Evolutionary conservation across 2,329 filamentous ascomycete species (phyloP).

Genomic region (Penicillium capsulatum): DNA sequence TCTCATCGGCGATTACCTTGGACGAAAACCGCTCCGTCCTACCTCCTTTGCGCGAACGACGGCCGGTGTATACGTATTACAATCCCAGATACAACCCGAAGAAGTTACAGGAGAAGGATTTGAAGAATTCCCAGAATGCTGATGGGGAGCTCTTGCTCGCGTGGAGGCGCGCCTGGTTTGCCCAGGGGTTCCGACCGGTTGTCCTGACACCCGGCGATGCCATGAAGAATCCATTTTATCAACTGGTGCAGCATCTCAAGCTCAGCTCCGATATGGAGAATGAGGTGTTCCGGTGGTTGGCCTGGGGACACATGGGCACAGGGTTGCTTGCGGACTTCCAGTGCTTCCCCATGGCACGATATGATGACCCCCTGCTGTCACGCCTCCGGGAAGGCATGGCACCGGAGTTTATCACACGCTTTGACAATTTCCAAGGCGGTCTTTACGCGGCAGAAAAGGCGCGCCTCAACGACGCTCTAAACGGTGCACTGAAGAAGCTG

Average conservation of each 20-base stretch:
- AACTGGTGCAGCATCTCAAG: slow-evolving; percentile 58
- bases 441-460: slow-evolving; percentile 68
- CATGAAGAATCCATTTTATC: slow-evolving; percentile 74
- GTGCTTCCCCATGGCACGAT: slow-evolving; percentile 77
- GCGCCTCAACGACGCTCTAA: slow-evolving; percentile 61
- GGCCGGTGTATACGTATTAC: slow-evolving; percentile 87
- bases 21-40: slow-evolving; percentile 81
- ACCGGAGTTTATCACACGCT: slow-evolving; percentile 64
- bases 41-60: slow-evolving; percentile 66
- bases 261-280: slow-evolving; percentile 60
- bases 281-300: slow-evolving; percentile 80
- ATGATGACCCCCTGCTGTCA: slow-evolving; percentile 66
- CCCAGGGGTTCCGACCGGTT: slow-evolving; percentile 81
- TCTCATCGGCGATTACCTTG: slow-evolving; percentile 72
- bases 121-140: slow-evolving; percentile 59
- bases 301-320: slow-evolving; percentile 86
- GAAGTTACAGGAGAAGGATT: slow-evolving; percentile 51
- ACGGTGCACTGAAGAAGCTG: slow-evolving; percentile 54
- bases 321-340: slow-evolving; percentile 75
- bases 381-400: slow-evolving; percentile 74
- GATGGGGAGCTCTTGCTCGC: slow-evolving; percentile 76
- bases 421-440: slow-evolving; percentile 65
- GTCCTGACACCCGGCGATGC: slow-evolving; percentile 77
- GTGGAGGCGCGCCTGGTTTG: slow-evolving; percentile 95
- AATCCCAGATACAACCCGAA: slow-evolving; percentile 54